A percentile compares a stretch with the other conserved stretches of the same genome.
Evolutionary conservation across 2,329 filamentous ascomycete genomes (phyloP).

Genomic region (Xylaria sp.): DNA sequence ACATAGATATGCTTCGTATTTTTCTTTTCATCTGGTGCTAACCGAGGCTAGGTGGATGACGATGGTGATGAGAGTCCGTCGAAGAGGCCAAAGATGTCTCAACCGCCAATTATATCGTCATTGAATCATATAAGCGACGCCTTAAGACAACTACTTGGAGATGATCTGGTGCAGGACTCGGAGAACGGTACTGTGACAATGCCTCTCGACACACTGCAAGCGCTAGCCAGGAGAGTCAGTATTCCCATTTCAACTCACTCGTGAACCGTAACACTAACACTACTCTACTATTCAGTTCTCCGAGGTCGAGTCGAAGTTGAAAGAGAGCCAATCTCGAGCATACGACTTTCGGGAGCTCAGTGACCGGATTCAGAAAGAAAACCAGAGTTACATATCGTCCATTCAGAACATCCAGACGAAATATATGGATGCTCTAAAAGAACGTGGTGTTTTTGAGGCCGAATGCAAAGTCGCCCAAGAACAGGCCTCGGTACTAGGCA

Average conservation of each 20-base stretch:
- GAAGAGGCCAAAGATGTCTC: slow-evolving; percentile 32
- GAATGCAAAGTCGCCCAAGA: slow-evolving; percentile 37
- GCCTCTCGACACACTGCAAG: slow-evolving; percentile 30
- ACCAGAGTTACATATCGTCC: slow-evolving; percentile 43
- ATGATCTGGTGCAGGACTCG: slow-evolving; percentile 17
- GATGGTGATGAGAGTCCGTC: slow-evolving; percentile 26
- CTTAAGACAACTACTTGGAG: slow-evolving; percentile 30
- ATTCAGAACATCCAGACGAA: slow-evolving; percentile 41
- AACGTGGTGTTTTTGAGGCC: slow-evolving; percentile 36
- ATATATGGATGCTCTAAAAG: slow-evolving; percentile 40
- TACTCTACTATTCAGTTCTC: slow-evolving; percentile 29
- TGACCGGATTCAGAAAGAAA: slow-evolving; percentile 39
- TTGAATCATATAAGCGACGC: slow-evolving; percentile 30
- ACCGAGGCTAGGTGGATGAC: slow-evolving; percentile 32
- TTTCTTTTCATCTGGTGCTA: slow-evolving; percentile 11
- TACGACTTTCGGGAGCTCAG: slow-evolving; percentile 39
- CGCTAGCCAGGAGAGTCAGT: slow-evolving; percentile 30
- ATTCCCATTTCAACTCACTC: neutral
- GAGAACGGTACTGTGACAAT: slow-evolving; percentile 29
- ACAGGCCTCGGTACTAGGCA: slow-evolving; percentile 34
- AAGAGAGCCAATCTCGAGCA: slow-evolving; percentile 33
- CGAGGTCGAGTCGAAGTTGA: slow-evolving; percentile 35
- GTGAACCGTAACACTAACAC: slow-evolving; percentile 13
- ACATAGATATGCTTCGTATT: neutral
- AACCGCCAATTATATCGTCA: slow-evolving; percentile 25